Base-by-base conservation (phyloP, 441 rosid species). In the Heliophila coronopifolia region DNA sequence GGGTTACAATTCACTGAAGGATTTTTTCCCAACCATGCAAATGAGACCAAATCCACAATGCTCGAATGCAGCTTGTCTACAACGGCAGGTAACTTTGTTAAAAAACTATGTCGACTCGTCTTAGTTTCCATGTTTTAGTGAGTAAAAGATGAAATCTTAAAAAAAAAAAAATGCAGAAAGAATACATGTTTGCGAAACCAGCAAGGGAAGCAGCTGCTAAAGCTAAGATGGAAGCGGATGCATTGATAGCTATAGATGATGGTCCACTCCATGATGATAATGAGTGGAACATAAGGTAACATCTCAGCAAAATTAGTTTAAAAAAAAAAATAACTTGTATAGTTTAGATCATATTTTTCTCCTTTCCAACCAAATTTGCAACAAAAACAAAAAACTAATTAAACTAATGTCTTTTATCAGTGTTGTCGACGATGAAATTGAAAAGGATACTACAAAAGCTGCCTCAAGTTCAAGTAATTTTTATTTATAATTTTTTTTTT, bases 1-100 rank as follows among this genome's bases (percentile, higher is more conserved):
- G 99, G 99, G 97, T 37, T 92, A 88, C 67, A 92, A 81, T 71
- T 85, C 97, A 54, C 91, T 92, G n/a, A 92, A 88, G 66, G 97
- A 88, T 69, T 92, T 40, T 70, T 92, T 92, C 70, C 99, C 97
- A 58, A 81, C 97, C 44, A 83, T 92, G 97, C 78, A 81, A 72
- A 83, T 85, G 97, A 92, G 74, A 75, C 99, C 96, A 39, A 87
- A 87, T 65, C 92, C 94, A 24, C 96, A 87, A 49, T 92, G 96
- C 77, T 73, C 94, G 26, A 92, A 92, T 71, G 76, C 65, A 36
- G 88, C 83, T 53, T 87, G 99, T 74, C 66, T 92, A 58, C 83
- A 88, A 65, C 80, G 94, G 16, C 98, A 92, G 94, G 98, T 83
- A 77, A 63, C 48, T 61, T 15, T 46, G 22, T 15, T 38, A 27